Evolutionary conservation across 306 rosid species (phyloP), one percentile per base, ranked within the genome.

Genomic region (Cucumis cinereus): DNA sequence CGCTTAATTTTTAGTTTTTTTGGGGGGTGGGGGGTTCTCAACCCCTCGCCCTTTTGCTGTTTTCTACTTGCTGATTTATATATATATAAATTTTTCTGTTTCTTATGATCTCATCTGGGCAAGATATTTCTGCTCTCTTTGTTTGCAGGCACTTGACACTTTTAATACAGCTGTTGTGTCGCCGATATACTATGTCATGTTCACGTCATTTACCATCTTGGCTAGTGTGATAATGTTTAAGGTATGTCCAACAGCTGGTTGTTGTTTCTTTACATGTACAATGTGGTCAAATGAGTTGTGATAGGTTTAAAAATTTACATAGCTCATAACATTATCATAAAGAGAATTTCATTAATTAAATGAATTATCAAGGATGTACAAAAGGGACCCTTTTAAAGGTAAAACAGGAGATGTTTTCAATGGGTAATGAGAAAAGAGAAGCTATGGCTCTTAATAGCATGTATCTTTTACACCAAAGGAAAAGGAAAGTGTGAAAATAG

Each of bases 141-240:
- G 72, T 70, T 77, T 81, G 81, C 91, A 95, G 99, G 99, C 99
- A 26, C 92, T 95, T 82, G 99, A 95, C 85, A 95, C 99, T 71
- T 95, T 95, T 62, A 92, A 95, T 79, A 95, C 99, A 2, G 98
- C 99, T n/a, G 99, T 95, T 86, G 99, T 95, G 38, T 95, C 99
- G 79, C 99, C 99, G 23, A 95, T 95, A 81, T 95, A 95, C 83
- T 95, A 95, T 74, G 92, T 87, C 38, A 95, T 95, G 99, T 95
- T 95, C 90, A 95, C 99, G n/a, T 83, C 99, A 58, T 84, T 95
- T 52, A 95, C 99, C 83, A 95, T 95, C 75, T 81, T 95, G 90
- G 99, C 99, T 8, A 95, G 99, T 76, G 87, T 95, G 77, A 95
- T 95, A 78, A 95, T 95, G 99, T 95, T 95, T 84, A 95, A 95